These are phyloP conservation scores for Pseudopediastrum boryanum DNA, from an alignment of 139 green algal species.

Conservation along the genomic window DNA sequence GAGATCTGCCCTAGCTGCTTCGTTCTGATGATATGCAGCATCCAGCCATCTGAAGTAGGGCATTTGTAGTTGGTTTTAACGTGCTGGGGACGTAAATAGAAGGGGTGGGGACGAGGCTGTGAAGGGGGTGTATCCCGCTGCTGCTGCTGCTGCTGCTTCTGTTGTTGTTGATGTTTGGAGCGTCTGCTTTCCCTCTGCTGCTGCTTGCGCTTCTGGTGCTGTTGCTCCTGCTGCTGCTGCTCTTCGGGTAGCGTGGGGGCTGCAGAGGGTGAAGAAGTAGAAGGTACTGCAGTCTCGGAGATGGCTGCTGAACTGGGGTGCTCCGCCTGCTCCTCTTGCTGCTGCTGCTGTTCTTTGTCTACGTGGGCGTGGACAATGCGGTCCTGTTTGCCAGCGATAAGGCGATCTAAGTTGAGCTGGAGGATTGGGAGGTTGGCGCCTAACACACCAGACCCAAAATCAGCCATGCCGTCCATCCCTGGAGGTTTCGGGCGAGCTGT, in stretches of 20 bases:
- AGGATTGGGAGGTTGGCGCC: conserved; percentile 6
- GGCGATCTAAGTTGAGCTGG: conserved; percentile 25
- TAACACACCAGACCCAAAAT: conserved; percentile 7
- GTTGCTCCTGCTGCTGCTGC: conserved; percentile 36
- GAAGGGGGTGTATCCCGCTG: not conserved
- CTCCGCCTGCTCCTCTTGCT: conserved; percentile 35
- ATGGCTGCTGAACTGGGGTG: no score
- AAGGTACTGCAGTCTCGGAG: no score
- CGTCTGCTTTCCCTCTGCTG: not conserved
- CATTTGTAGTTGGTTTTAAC: conserved; percentile 39
- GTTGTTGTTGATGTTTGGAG: not conserved
- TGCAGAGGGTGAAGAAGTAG: no score
- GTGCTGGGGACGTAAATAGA: conserved; percentile 24
- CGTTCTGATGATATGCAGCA: conserved; percentile 48
- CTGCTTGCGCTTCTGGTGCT: conserved; percentile 16
- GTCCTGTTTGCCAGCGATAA: not conserved
- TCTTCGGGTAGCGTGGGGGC: not conserved
- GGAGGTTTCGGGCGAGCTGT: not conserved
- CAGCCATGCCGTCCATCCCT: not conserved
- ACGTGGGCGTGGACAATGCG: not conserved
- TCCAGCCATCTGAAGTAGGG: conserved; percentile 45
- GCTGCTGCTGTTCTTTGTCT: conserved; percentile 23
- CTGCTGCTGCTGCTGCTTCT: conserved; percentile 27
- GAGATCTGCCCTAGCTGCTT: not conserved
- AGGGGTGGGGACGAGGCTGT: conserved; percentile 21